Percentiles rank a stretch among this genome's conserved stretches.
phyloP scores from a whole-genome alignment of 2,329 filamentous ascomycete species.

The Ramularia endophylla region DNA sequence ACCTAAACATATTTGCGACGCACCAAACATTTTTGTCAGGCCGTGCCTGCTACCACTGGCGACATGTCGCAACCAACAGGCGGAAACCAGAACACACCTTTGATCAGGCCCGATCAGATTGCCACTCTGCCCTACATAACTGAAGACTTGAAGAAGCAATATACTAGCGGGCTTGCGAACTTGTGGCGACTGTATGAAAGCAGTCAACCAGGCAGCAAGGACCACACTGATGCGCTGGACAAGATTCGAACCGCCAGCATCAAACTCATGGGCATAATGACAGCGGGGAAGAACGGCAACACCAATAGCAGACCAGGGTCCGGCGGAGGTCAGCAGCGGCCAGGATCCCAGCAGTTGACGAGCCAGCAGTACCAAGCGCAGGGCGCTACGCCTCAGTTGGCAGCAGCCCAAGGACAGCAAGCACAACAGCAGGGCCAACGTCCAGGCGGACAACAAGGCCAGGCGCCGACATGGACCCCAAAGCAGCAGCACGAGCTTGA shows the following conservation, averaged over 20 bases:
- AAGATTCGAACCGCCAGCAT: constrained; percentile 45
- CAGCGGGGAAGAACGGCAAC: constrained; percentile 2
- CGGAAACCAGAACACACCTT: constrained; percentile 4
- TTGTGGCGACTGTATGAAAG: constrained; percentile 50
- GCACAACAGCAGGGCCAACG: constrained; percentile 11
- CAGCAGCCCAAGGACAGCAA: constrained; percentile 12
- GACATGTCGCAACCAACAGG: background rate
- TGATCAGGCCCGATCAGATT: constrained; percentile 49
- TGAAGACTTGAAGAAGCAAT: constrained; percentile 51
- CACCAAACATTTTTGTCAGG: too few species aligned
- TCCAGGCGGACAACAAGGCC: constrained; percentile 1
- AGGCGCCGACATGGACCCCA: constrained; percentile 11
- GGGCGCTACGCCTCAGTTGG: constrained; percentile 11
- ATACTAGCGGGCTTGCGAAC: constrained; percentile 48
- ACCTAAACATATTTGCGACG: too few species aligned
- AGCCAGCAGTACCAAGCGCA: constrained; percentile 13
- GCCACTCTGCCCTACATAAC: constrained; percentile 48
- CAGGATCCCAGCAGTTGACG: constrained; percentile 9
- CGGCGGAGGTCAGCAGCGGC: constrained; percentile 13
- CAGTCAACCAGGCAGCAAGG: constrained; percentile 42
- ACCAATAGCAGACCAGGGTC: constrained; percentile 17
- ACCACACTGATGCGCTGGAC: constrained; percentile 46
- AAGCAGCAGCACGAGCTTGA: constrained; percentile 12
- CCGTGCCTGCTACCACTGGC: too few species aligned
- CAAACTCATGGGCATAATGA: constrained; percentile 35